A percentile compares a stretch with the other conserved stretches of the same genome.
Conservation (phyloP, 441 rosid species). For the Syzygium syzygioides region DNA sequence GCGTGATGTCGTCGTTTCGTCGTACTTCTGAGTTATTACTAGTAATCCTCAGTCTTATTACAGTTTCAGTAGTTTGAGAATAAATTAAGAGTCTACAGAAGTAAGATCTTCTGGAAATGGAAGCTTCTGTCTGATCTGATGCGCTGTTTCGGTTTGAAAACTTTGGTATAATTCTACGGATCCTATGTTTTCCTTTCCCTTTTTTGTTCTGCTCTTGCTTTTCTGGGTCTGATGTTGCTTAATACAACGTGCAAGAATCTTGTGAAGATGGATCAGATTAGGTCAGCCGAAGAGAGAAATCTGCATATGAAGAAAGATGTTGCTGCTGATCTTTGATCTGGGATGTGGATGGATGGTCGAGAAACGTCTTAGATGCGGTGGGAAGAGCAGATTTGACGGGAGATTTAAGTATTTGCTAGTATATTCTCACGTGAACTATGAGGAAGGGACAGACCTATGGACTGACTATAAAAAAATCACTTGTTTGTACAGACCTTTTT, state of each 20-base stretch:
- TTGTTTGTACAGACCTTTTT: not conserved
- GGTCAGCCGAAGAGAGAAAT: too few relatives aligned
- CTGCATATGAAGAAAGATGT: not conserved
- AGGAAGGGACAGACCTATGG: not conserved
- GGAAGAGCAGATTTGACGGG: not conserved
- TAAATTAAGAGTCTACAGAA: too few relatives aligned
- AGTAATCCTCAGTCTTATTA: not conserved
- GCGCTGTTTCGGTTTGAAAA: too few relatives aligned
- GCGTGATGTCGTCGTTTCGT: not conserved
- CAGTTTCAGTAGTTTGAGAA: not conserved
- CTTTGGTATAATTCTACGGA: too few relatives aligned
- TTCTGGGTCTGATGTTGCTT: too few relatives aligned
- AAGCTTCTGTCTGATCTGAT: too few relatives aligned
- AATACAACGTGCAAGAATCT: too few relatives aligned
- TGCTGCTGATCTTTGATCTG: not conserved
- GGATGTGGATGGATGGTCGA: not conserved
- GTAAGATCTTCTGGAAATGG: too few relatives aligned
- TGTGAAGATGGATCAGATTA: too few relatives aligned
- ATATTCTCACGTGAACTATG: not conserved
- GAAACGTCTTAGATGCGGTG: not conserved
- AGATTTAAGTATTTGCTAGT: not conserved
- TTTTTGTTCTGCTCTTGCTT: too few relatives aligned
- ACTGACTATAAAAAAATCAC: not conserved
- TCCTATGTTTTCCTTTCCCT: too few relatives aligned
- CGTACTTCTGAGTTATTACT: not conserved